Conservation (phyloP, 2,329 filamentous ascomycete genomes). For the Diplodia sapinea region DNA sequence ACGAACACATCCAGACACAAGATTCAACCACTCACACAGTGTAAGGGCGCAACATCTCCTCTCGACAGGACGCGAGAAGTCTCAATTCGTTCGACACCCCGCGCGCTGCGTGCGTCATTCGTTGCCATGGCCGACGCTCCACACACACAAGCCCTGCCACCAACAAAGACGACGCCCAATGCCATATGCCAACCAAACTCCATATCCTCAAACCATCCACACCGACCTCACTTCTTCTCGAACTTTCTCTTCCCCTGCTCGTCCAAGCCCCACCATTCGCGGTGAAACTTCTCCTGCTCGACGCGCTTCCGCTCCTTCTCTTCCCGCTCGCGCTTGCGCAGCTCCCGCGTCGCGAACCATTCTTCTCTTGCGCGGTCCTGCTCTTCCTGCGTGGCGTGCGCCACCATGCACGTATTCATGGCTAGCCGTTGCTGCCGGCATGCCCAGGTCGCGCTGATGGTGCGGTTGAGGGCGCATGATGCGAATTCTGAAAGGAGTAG, state of each 20-base stretch:
- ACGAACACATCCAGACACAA: too few relatives aligned
- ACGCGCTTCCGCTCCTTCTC: slow-evolving; percentile 54
- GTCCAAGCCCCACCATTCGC: slow-evolving; percentile 59
- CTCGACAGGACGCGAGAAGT: too few relatives aligned
- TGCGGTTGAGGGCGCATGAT: slow-evolving; percentile 83
- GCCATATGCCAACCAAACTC: background rate
- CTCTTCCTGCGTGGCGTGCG: slow-evolving; percentile 81
- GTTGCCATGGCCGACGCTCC: background rate
- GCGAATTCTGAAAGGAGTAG: slow-evolving; percentile 74
- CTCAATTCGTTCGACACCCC: too few relatives aligned
- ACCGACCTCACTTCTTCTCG: slow-evolving; percentile 9
- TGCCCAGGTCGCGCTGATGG: slow-evolving; percentile 83
- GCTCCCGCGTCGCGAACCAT: slow-evolving; percentile 82
- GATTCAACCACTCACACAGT: too few relatives aligned
- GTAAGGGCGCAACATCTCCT: too few relatives aligned
- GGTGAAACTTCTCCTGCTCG: slow-evolving; percentile 54
- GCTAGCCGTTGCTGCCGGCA: slow-evolving; percentile 78
- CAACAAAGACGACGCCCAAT: background rate
- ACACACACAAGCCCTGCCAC: background rate
- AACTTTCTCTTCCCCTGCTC: slow-evolving; percentile 42
- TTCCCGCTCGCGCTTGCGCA: slow-evolving; percentile 72
- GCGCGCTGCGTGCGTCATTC: too few relatives aligned
- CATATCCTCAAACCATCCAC: background rate
- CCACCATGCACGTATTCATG: slow-evolving; percentile 95
- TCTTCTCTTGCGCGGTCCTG: slow-evolving; percentile 89